Conservation (phyloP, 2,329 filamentous ascomycete species). For the Pseudopithomyces maydicus region DNA sequence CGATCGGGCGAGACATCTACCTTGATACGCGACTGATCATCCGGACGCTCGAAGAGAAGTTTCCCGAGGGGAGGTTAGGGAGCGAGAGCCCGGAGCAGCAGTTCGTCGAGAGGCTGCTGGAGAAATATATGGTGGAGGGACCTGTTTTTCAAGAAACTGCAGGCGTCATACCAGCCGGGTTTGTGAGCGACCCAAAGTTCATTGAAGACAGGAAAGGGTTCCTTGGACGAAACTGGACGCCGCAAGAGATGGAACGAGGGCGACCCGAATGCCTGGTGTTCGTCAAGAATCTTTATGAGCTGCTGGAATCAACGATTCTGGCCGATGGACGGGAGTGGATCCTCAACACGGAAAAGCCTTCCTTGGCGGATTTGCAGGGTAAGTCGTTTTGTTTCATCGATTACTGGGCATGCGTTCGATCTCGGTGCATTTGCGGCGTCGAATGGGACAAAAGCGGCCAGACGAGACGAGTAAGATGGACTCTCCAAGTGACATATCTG, state of each 20-base stretch:
- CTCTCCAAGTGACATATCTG: not conserved
- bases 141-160: slow-evolving; percentile 60
- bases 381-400: slow-evolving; percentile 8
- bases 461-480: not conserved
- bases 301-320: slow-evolving; percentile 66
- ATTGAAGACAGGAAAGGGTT: slow-evolving; percentile 60
- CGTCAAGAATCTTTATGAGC: slow-evolving; percentile 57
- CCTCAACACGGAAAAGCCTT: slow-evolving; percentile 55
- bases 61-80: slow-evolving; percentile 14
- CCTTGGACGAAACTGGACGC: slow-evolving; percentile 47
- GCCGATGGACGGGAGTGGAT: slow-evolving; percentile 69
- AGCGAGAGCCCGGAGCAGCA: not conserved
- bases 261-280: slow-evolving; percentile 61
- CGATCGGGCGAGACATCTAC: slow-evolving; percentile 71
- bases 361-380: slow-evolving; percentile 70
- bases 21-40: slow-evolving; percentile 73
- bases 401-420: not conserved
- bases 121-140: slow-evolving; percentile 60
- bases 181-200: slow-evolving; percentile 63
- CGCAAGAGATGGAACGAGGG: slow-evolving; percentile 45
- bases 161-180: slow-evolving; percentile 59
- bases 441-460: not conserved
- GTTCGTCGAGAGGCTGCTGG: slow-evolving; percentile 55
- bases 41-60: slow-evolving; percentile 64
- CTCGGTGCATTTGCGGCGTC: not conserved